Evolutionary conservation across 306 rosid genomes (phyloP), one percentile per base, ranked within the genome.

Genomic region (Sicyos baderoa): DNA sequence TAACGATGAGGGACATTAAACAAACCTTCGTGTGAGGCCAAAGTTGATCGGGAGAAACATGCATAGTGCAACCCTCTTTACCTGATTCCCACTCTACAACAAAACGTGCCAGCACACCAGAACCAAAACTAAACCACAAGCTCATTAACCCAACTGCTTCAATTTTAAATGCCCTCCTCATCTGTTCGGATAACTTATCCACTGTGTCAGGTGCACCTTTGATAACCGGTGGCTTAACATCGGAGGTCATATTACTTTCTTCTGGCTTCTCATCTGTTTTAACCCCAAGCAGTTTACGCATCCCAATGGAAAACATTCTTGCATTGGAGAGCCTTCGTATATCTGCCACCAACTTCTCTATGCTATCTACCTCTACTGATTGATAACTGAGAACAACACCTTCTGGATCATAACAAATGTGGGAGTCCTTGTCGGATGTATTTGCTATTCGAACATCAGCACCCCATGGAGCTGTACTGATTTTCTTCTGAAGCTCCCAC

Each of bases 11-110:
- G 53, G 66, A 69, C 65, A 61, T 66, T 15, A 32, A 62, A 79
- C 77, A 56, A 71, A 94, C 99, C 99, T 86, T 94, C 32, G 99
- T 94, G 74, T 94, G 99, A 63, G 99, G 99, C 99, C 99, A 94
- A 75, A 94, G 96, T 72, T 94, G 97, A 79, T 94, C 99, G 0
- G 99, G 97, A 76, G 97, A 88, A 55, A 94, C 96, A 64, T 94
- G 99, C 96, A 94, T 94, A 4, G 99, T 90, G 83, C 99, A 94
- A 81, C 99, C 99, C 79, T 94, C 97, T 77, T 87, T 90, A 61
- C 96, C 85, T 12, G 97, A 88, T 81, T 90, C 96, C 99, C 99
- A 94, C 80, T 94, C 99, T 32, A 94, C 99, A 77, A 86, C 99
- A 84, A 94, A 94, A 56, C 97, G 99, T 65, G 96, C 99, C 54